Conservation (phyloP, 2,329 filamentous ascomycete species). For the Curvularia sp. region DNA sequence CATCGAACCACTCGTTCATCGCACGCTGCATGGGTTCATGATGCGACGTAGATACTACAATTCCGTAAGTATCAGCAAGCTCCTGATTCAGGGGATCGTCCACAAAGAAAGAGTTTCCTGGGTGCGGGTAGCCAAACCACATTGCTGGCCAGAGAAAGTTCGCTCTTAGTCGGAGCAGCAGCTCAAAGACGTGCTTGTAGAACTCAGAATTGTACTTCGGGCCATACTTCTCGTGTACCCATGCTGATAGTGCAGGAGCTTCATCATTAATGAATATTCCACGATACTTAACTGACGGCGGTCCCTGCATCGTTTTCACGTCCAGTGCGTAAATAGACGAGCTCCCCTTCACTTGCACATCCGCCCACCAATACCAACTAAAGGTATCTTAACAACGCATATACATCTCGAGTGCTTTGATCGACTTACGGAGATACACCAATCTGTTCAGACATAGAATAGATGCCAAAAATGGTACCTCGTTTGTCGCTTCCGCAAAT, state of each 20-base stretch:
- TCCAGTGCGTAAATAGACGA: constrained; percentile 63
- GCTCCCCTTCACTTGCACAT: neutral
- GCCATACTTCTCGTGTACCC: constrained; percentile 55
- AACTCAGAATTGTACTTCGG: constrained; percentile 65
- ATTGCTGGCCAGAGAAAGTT: constrained; percentile 77
- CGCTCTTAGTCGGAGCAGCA: constrained; percentile 70
- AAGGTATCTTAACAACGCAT: neutral
- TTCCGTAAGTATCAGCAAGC: constrained; percentile 71
- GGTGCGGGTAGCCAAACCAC: constrained; percentile 54
- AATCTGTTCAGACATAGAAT: constrained; percentile 73
- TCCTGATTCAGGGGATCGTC: constrained; percentile 72
- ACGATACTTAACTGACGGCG: constrained; percentile 69
- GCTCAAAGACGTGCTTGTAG: constrained; percentile 71
- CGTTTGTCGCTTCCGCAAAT: constrained; percentile 70
- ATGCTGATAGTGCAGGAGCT: constrained; percentile 68
- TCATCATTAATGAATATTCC: constrained; percentile 75
- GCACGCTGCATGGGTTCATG: constrained; percentile 71
- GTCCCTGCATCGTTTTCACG: constrained; percentile 60
- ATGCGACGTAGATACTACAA: constrained; percentile 74
- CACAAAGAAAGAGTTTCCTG: constrained; percentile 68
- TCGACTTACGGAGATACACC: constrained; percentile 63
- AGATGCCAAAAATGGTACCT: constrained; percentile 71
- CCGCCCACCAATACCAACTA: constrained; percentile 1
- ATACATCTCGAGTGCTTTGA: neutral
- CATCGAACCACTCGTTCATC: constrained; percentile 49